Evolutionary conservation across 148 eudicot species (phyloP).

Genomic region (Chenopodium album): DNA sequence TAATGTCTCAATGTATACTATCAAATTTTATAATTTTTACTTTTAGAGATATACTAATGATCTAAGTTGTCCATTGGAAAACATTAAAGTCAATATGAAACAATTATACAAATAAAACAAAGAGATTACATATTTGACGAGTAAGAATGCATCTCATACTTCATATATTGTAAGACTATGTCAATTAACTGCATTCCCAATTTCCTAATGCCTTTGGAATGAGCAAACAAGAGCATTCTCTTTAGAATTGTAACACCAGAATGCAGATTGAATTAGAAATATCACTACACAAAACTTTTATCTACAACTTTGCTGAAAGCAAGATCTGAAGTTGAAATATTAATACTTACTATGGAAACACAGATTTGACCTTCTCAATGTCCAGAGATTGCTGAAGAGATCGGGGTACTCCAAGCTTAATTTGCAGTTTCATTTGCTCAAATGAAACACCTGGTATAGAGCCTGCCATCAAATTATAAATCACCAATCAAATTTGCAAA

Average conservation of each 20-base stretch:
- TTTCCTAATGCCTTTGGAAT: not conserved
- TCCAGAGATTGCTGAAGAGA: constrained; percentile 69
- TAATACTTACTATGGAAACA: constrained; percentile 89
- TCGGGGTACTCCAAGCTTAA: constrained; percentile 92
- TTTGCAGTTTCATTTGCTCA: constrained; percentile 88
- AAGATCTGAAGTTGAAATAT: not conserved
- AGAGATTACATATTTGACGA: not conserved
- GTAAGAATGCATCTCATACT: not conserved
- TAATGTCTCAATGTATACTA: no score
- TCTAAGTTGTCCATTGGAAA: no score
- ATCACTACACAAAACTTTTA: not conserved
- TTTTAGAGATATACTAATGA: no score
- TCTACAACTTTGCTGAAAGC: not conserved
- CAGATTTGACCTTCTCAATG: constrained; percentile 85
- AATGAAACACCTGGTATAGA: constrained; percentile 90
- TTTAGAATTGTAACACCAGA: not conserved
- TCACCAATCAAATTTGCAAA: not conserved
- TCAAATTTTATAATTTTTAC: no score
- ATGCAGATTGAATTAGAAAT: not conserved
- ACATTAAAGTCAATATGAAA: no score
- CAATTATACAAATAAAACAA: no score
- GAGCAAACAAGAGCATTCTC: not conserved
- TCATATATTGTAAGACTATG: not conserved
- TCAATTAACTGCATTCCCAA: not conserved
- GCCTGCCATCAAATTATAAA: constrained; percentile 47